Evolutionary conservation across 2,329 filamentous ascomycete genomes (phyloP), one percentile per base, ranked within the genome.

Genomic region (Exserohilum turcica): DNA sequence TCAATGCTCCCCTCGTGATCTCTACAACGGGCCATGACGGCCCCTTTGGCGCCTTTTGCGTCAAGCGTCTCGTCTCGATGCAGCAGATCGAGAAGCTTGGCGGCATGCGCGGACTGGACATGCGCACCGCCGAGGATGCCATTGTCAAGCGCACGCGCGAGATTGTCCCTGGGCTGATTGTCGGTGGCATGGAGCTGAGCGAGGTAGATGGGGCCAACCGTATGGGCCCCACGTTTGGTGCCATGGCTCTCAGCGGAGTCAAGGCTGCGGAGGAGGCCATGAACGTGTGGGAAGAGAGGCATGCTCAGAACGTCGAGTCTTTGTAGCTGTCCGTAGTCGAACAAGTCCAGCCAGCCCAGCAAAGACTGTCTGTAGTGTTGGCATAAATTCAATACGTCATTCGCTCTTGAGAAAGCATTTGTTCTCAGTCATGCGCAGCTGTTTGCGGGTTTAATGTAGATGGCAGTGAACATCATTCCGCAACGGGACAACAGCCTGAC

Each of bases 141-240:
- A 96, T 97, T 65, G 92, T 96, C 73, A 96, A 94, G 82, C 83
- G 88, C 63, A 96, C 92, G 6, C 86, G 92, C 56, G 92, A 96
- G 80, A 84, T 97, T 55, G 86, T 92, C 12, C 91, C 91, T 5
- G 92, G 92, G 24, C 80, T 97, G 60, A 91, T 96, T 67, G 89
- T 95, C n/a, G 92, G 92, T 47, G 92, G 92, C 33, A 97, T 97
- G 92, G 92, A 96, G 76, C 80, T 96, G 63, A 90, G 87, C 54
- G 92, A 96, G 77, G 86, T 96, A 28, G 92, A 96, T 68, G 92
- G 91, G 15, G 90, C 91, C 57, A 95, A 95, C 79, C 85, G 92
- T 47, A 96, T 96, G 92, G 92, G 87, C 2, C 90, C 90, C 33
- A 93, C 90, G 1, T 94, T 94, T 73, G 91, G 91, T 51, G 92